Base-by-base conservation (phyloP, 2,329 filamentous ascomycete species). In the Ophiostoma triangulosporum region DNA sequence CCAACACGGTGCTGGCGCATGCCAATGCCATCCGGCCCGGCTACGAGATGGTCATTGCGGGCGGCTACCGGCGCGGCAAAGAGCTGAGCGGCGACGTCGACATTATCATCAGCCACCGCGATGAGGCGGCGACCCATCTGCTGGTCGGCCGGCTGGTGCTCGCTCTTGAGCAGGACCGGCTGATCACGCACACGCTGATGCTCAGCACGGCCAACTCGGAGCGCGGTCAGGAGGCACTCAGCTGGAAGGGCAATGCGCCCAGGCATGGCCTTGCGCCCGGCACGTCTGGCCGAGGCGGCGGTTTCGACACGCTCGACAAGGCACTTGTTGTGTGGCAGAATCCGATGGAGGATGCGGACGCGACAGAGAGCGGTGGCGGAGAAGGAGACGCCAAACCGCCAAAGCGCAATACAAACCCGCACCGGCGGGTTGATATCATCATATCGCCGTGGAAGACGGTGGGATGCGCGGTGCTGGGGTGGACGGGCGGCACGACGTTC, bases 241-340 rank as follows among this genome's bases (percentile, higher is more conserved):
- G 67, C 17, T 81, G 75, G 75, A 76, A 74, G 57, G 75, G 74
- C 0, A 64, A 68, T 48, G 63, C 64, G 31, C 62, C 58, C 22
- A 64, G 29, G 4, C 49, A 48, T 17, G 32, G 52, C 48, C 2
- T 54, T 17, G 17, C 56, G 52, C 12, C 35, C 3, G 50, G 49
- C 31, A 12, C 6, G 22, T 17, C 27, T 3, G 52, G 70, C n/a
- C n/a, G n/a, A 1, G 75, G 76, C 0, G 70, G 74, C 22, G 86
- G 87, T 0, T 96, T 95, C 60, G 90, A 96, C 64, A 87, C 82
- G 0, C 74, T 97, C 1, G 90, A 97, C 66, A 96, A 96, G 66
- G 89, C 89, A 0, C 70, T 97, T 51, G 85, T 96, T 1, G 88
- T 96, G 0, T 97, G 91, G 91, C 87, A 95, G 64, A 74, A 89